Base-by-base conservation (phyloP, 768 basidiomycete species). In the Clitopilus passeckerianus region DNA sequence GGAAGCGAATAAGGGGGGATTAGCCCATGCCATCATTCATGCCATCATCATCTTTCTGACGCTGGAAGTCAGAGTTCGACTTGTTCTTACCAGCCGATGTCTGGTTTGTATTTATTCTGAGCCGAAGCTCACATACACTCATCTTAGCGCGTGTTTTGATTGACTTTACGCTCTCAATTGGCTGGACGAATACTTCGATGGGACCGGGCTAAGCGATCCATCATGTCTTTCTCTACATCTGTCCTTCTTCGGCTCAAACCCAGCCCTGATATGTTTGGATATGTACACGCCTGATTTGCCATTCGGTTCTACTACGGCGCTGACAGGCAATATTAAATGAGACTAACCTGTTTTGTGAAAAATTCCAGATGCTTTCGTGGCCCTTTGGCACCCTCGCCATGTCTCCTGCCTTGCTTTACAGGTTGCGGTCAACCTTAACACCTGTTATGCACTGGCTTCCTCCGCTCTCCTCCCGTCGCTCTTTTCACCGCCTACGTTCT, bases 401-500 rank as follows among this genome's bases (percentile, higher is more conserved):
- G 46, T n/a, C 22, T 50, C 46, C 20, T 5, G 18, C 46, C 16
- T 10, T 20, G 9, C 22, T 50, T 23, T 50, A 22, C 16, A 23
- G 46, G 46, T 50, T 41, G 37, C 37, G n/a, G 37, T 41, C 37
- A 41, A 18, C 22, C 46, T 50, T 50, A 5, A 18, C 16, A 23
- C 46, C 46, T 50, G 46, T 18, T 23, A 50, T 50, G 46, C 12
- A 50, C 46, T 50, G 46, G 46, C 16, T 10, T 20, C 46, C 18
- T 20, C 46, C 18, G 16, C 18, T 50, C 46, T 64, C 63, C 53
- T 67, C 68, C 44, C 72, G 68, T 61, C 73, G 69, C 62, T 72
- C 77, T 56, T 74, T 77, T 64, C 66, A 67, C 56, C 70, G 69
- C 57, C 73, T 81, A 66, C 70, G 79, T 66, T 77, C 77, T 64